phyloP scores from a whole-genome alignment of 495 filamentous ascomycete species.

The Friedmanniomyces endolithicus region DNA sequence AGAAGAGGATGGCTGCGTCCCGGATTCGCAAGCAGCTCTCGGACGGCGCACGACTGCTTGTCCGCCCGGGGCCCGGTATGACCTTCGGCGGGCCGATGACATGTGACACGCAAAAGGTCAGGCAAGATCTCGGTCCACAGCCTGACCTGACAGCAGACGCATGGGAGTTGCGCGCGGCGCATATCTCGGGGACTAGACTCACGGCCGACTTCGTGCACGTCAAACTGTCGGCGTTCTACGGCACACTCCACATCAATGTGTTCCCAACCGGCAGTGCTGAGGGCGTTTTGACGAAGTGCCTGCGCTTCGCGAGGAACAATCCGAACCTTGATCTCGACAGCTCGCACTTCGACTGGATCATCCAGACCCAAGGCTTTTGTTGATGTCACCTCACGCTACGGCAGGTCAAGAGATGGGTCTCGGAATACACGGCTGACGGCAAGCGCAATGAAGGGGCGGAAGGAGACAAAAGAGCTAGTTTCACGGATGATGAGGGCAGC shows the following conservation, averaged over 20 bases:
- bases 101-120: background rate
- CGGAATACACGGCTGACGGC: too few relatives aligned
- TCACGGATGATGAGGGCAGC: too few relatives aligned
- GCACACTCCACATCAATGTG: background rate
- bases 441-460: background rate
- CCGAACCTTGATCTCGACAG: constrained; percentile 11
- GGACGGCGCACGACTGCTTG: background rate
- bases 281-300: constrained; percentile 4
- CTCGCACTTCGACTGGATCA: constrained; percentile 12
- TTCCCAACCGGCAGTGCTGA: constrained; percentile 4
- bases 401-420: too few relatives aligned
- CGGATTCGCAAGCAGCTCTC: constrained; percentile 6
- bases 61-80: background rate
- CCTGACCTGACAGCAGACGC: background rate
- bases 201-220: background rate
- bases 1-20: background rate
- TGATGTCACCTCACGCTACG: too few relatives aligned
- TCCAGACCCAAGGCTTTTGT: background rate
- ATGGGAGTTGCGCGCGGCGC: background rate
- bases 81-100: background rate
- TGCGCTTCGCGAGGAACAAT: constrained; percentile 1
- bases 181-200: background rate
- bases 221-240: background rate
- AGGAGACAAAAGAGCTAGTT: background rate
- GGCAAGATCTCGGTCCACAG: background rate